Evolutionary conservation across 176 grass and related monocot genomes (phyloP).

Genomic region (Zea mays): Zm-B73-REFERENCE-NAM-5.0 NC_050100.1:221710001-221710500

Average conservation of each 20-base stretch:
- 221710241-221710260: constrained; percentile 93
- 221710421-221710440: neutral
- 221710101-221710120: constrained; percentile 98
- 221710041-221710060: constrained; percentile 94
- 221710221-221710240: constrained; percentile 90
- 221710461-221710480: constrained; percentile 5
- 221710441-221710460: neutral
- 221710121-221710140: constrained; percentile 64
- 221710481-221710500: constrained; percentile 26
- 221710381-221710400: constrained; percentile 24
- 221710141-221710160: constrained; percentile 19
- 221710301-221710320: constrained; percentile 28
- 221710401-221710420: constrained; percentile 3
- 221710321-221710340: neutral
- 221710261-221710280: constrained; percentile 65
- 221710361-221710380: constrained; percentile 9
- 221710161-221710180: constrained; percentile 5
- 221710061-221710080: constrained; percentile 99
- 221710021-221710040: constrained; percentile 92
- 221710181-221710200: constrained; percentile 26
- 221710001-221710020: constrained; percentile 18
- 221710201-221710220: constrained; percentile 93
- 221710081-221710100: constrained; percentile 99
- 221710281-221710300: constrained; percentile 25
- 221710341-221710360: neutral